These are phyloP conservation scores for Penicillium palitans DNA, from an alignment of 2,329 filamentous ascomycete species.

Conservation along the genomic window DNA sequence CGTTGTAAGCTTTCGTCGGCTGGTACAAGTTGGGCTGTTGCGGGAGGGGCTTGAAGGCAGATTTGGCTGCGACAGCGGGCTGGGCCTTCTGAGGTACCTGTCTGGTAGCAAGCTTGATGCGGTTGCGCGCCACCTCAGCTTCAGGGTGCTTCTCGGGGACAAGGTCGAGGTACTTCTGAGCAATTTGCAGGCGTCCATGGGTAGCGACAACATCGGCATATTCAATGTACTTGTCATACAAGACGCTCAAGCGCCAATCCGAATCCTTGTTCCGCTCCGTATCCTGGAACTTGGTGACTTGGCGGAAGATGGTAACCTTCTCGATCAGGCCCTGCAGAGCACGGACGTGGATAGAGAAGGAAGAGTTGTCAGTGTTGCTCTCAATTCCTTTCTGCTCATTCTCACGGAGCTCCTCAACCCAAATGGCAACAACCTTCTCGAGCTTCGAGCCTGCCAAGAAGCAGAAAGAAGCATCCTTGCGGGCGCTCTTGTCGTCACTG, in stretches of 20 bases:
- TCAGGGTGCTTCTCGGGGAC: conserved; percentile 80
- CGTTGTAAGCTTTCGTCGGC: conserved; percentile 36
- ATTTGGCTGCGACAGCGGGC: conserved; percentile 44
- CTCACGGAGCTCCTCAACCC: conserved; percentile 86
- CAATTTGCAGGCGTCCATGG: conserved; percentile 81
- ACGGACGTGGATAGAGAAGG: conserved; percentile 87
- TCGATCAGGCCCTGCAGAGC: conserved; percentile 92
- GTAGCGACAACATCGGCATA: conserved; percentile 93
- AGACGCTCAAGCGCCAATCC: conserved; percentile 81
- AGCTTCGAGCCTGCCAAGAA: conserved; percentile 94
- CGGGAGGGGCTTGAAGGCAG: conserved; percentile 47
- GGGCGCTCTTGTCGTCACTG: conserved; percentile 56
- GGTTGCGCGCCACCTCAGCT: conserved; percentile 80
- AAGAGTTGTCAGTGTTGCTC: conserved; percentile 69
- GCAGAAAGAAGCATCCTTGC: conserved; percentile 94
- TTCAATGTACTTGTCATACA: conserved; percentile 95
- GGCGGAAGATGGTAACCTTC: conserved; percentile 95
- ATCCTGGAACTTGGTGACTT: conserved; percentile 90
- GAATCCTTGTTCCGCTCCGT: conserved; percentile 67
- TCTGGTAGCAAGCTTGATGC: conserved; percentile 80
- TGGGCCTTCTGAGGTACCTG: conserved; percentile 52
- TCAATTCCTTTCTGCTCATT: conserved; percentile 73
- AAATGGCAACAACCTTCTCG: conserved; percentile 94
- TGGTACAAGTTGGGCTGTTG: conserved; percentile 40
- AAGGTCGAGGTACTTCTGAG: conserved; percentile 87